Evolutionary conservation across 1,139 yeast species (phyloP).

Genomic region (Blastobotrys illinoisensis): DNA sequence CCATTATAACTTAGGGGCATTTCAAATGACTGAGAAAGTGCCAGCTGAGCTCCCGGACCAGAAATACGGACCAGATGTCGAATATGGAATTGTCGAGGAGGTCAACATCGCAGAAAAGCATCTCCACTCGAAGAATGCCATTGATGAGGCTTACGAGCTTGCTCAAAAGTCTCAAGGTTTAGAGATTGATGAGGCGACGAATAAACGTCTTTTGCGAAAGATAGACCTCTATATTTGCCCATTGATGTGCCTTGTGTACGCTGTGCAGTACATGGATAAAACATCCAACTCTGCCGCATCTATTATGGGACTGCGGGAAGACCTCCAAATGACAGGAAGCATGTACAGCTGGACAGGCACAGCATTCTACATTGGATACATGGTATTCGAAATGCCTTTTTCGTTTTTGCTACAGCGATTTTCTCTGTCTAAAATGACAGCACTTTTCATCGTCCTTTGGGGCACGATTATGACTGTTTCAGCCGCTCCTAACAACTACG

Average conservation of each 20-base stretch:
- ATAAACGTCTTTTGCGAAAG: constrained; percentile 9
- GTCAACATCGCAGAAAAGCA: background rate
- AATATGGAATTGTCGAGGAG: background rate
- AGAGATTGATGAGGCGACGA: constrained; percentile 23
- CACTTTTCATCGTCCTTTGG: constrained; percentile 45
- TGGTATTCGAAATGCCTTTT: constrained; percentile 49
- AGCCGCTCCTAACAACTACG: constrained; percentile 51
- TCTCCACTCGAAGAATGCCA: constrained; percentile 3
- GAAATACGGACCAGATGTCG: background rate
- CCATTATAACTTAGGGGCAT: background rate
- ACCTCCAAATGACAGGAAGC: constrained; percentile 9
- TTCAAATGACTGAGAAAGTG: background rate
- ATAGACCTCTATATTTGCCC: constrained; percentile 10
- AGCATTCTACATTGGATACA: constrained; percentile 48
- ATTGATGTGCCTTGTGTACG: constrained; percentile 5
- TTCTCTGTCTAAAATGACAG: constrained; percentile 50
- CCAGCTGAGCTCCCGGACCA: background rate
- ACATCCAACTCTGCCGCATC: constrained; percentile 54
- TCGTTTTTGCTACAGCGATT: constrained; percentile 45
- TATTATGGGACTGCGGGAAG: constrained; percentile 34
- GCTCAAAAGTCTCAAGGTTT: constrained; percentile 18
- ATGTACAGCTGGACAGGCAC: constrained; percentile 40
- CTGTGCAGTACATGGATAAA: constrained; percentile 10
- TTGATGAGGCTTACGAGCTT: constrained; percentile 17
- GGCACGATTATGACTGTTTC: constrained; percentile 42